phyloP scores from a whole-genome alignment of 73 alveolate species.

The Paramecium caudatum region DNA sequence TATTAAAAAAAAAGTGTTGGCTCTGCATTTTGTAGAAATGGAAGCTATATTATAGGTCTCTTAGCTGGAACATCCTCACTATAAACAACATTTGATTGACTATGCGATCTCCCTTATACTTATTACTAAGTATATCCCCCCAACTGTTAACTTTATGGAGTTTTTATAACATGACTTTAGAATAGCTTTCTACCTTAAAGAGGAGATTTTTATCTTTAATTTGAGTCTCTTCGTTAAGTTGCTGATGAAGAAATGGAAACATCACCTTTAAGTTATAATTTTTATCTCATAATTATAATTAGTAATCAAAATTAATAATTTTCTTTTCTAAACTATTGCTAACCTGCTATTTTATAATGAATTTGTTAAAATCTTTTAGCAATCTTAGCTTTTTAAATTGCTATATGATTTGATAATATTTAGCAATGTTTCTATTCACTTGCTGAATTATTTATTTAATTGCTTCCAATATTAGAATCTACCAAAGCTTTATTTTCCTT shows the following conservation, averaged over 20 bases:
- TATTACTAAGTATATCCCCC: constrained; percentile 33
- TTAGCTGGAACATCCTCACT: not conserved
- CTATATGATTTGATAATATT: constrained; percentile 55
- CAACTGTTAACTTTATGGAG: constrained; percentile 33
- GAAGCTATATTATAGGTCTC: constrained; percentile 6
- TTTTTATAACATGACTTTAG: constrained; percentile 28
- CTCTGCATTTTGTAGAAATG: constrained; percentile 7
- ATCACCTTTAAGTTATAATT: constrained; percentile 48
- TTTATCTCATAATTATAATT: constrained; percentile 29
- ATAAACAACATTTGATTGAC: constrained; percentile 18
- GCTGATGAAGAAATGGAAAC: not conserved
- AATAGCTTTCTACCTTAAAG: not conserved
- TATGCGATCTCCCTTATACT: constrained; percentile 53
- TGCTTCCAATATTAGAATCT: constrained; percentile 27
- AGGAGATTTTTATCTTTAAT: constrained; percentile 9
- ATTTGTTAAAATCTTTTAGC: constrained; percentile 44
- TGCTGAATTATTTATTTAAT: not conserved
- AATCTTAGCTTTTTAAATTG: constrained; percentile 57
- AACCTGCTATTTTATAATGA: constrained; percentile 48
- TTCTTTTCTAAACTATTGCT: constrained; percentile 16
- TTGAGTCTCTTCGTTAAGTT: constrained; percentile 24
- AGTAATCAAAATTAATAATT: constrained; percentile 29
- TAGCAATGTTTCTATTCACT: constrained; percentile 32
- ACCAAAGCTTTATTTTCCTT: not conserved
- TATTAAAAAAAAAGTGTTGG: constrained; percentile 56